Evolutionary conservation across 257 asterid species (phyloP).

Genomic region (Ehretia macrophylla): DNA sequence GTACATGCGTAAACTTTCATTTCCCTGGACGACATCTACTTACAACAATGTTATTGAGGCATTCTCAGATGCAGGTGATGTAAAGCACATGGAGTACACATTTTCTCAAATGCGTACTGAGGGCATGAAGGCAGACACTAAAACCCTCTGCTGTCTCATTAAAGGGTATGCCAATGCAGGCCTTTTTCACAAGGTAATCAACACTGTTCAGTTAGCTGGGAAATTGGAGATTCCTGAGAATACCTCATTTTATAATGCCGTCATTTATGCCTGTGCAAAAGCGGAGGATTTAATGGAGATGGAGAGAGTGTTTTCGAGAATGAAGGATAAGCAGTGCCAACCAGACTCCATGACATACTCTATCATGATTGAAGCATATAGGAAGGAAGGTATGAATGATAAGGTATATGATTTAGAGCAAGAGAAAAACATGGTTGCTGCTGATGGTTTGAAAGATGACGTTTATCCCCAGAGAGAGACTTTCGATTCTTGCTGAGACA

Average conservation of each 20-base stretch:
- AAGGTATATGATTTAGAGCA: conserved; percentile 73
- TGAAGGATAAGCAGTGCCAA: conserved; percentile 63
- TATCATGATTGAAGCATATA: conserved; percentile 71
- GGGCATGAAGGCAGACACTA: conserved; percentile 76
- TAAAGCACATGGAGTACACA: conserved; percentile 72
- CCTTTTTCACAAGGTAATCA: conserved; percentile 75
- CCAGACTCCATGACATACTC: conserved; percentile 71
- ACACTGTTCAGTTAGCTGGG: conserved; percentile 68
- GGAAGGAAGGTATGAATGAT: conserved; percentile 82
- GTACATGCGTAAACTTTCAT: conserved; percentile 85
- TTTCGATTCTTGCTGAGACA: neutral
- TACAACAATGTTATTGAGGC: conserved; percentile 92
- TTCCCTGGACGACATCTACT: conserved; percentile 92
- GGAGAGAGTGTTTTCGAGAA: conserved; percentile 82
- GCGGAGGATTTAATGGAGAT: conserved; percentile 89
- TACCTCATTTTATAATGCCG: conserved; percentile 75
- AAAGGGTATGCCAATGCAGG: conserved; percentile 88
- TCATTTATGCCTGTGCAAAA: conserved; percentile 73
- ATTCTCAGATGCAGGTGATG: conserved; percentile 79
- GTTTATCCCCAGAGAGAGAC: conserved; percentile 21
- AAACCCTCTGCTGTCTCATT: conserved; percentile 79
- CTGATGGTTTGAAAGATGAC: conserved; percentile 17
- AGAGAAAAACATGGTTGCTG: conserved; percentile 31
- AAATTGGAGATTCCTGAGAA: conserved; percentile 80
- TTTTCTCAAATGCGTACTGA: conserved; percentile 85